A percentile compares a stretch with the other conserved stretches of the same genome.
These are phyloP conservation scores for Ulmus americana DNA, from an alignment of 331 rosid genomes.

Conservation along the genomic window DNA sequence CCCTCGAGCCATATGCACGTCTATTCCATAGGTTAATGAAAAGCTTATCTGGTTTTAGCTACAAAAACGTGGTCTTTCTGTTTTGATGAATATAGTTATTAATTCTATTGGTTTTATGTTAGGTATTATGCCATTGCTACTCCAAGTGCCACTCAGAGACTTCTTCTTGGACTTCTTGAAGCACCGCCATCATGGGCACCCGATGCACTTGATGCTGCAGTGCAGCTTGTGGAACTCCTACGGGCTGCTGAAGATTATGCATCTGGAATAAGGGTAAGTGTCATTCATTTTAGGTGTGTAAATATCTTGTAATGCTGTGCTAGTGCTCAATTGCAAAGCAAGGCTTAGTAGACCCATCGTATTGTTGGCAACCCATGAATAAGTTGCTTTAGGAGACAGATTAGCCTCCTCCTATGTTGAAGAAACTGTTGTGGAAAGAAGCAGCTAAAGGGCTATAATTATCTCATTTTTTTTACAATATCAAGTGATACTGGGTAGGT, in stretches of 20 bases:
- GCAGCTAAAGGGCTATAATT: no score
- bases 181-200: constrained; percentile 99
- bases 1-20: constrained; percentile 98
- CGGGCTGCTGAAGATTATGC: constrained; percentile 99
- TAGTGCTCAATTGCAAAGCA: constrained; percentile 13
- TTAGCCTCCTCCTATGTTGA: no score
- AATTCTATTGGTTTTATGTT: constrained; percentile 14
- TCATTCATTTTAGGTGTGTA: constrained; percentile 15
- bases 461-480: no score
- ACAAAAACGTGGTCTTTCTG: constrained; percentile 10
- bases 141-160: constrained; percentile 99
- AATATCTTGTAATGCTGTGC: constrained; percentile 13
- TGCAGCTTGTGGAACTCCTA: constrained; percentile 96
- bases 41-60: constrained; percentile 14
- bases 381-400: constrained; percentile 10
- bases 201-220: constrained; percentile 99
- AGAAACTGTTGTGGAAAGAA: no score
- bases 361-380: constrained; percentile 11
- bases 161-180: constrained; percentile 95
- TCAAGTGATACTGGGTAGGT: no score
- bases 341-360: not conserved
- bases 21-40: constrained; percentile 79
- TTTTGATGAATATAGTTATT: constrained; percentile 15
- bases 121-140: constrained; percentile 98
- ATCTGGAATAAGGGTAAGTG: constrained; percentile 88